A percentile compares a stretch with the other conserved stretches of the same genome.
phyloP scores from a whole-genome alignment of 306 rosid genomes.

The Dryas octopetala region DNA sequence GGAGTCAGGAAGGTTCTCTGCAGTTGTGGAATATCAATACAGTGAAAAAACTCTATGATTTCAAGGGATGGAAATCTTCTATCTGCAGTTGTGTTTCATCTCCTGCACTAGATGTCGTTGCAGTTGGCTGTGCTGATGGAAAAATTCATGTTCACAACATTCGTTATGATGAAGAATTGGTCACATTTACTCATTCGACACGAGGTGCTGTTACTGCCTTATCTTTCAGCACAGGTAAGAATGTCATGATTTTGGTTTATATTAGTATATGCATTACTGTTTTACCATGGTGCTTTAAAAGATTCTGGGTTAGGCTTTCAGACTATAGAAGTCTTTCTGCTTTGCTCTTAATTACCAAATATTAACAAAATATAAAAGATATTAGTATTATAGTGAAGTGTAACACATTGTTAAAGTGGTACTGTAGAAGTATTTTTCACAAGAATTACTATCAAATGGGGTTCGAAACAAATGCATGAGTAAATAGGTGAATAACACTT shows the following conservation, averaged over 20 bases:
- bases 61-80: constrained; percentile 89
- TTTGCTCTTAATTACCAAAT: background rate
- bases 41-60: constrained; percentile 72
- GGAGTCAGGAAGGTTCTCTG: constrained; percentile 80
- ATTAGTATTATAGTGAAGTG: background rate
- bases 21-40: constrained; percentile 96
- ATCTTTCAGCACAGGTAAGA: constrained; percentile 80
- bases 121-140: constrained; percentile 92
- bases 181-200: constrained; percentile 78
- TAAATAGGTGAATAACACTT: too few relatives aligned
- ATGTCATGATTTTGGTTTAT: background rate
- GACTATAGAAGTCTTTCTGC: background rate
- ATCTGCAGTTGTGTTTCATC: constrained; percentile 74
- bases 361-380: background rate
- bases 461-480: too few relatives aligned
- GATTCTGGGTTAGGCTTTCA: background rate
- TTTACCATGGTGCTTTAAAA: background rate
- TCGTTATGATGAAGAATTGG: constrained; percentile 71
- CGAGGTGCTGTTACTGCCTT: constrained; percentile 94
- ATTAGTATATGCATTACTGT: background rate
- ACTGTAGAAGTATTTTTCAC: background rate
- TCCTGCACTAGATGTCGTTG: constrained; percentile 89
- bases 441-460: background rate
- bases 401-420: background rate
- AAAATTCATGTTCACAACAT: constrained; percentile 76